Percentiles rank a stretch among this genome's conserved stretches.
Evolutionary conservation across 2,329 filamentous ascomycete species (phyloP).

Genomic region (Aureobasidium sp.): DNA sequence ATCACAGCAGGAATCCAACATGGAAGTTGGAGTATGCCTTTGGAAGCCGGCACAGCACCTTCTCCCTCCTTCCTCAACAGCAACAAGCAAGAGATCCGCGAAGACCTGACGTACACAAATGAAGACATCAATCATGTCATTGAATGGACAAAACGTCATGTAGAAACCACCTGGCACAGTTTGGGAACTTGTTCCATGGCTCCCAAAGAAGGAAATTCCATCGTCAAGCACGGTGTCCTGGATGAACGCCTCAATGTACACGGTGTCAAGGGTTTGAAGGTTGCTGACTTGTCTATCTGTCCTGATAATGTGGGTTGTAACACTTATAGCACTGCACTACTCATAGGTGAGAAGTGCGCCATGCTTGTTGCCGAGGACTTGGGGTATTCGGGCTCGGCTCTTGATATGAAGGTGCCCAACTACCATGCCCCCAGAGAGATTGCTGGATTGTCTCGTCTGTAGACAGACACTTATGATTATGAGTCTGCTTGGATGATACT

Average conservation of each 20-base stretch:
- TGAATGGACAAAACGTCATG: conserved; percentile 50
- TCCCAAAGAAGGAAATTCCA: conserved; percentile 66
- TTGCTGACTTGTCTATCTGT: conserved; percentile 68
- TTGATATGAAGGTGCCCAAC: conserved; percentile 66
- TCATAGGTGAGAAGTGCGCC: conserved; percentile 70
- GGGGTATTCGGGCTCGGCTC: conserved; percentile 62
- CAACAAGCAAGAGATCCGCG: conserved; percentile 52
- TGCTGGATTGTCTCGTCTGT: conserved; percentile 36
- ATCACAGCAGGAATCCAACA: conserved; percentile 65
- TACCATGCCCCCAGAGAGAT: conserved; percentile 43
- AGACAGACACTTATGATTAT: conserved; percentile 13
- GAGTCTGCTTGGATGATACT: too few species aligned
- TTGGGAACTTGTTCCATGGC: conserved; percentile 70
- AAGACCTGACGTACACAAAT: conserved; percentile 59
- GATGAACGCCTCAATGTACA: conserved; percentile 73
- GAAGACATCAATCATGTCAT: conserved; percentile 59
- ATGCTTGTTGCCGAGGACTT: conserved; percentile 65
- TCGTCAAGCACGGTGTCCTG: conserved; percentile 72
- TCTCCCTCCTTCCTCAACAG: conserved; percentile 52
- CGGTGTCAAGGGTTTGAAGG: conserved; percentile 69
- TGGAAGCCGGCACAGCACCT: conserved; percentile 49
- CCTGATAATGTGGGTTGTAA: conserved; percentile 65
- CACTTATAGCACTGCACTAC: conserved; percentile 60
- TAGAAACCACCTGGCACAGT: conserved; percentile 68
- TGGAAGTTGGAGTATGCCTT: conserved; percentile 55